These are phyloP conservation scores for Yamadazyma insecticola DNA, from an alignment of 805 yeast genomes.

Conservation along the genomic window DNA sequence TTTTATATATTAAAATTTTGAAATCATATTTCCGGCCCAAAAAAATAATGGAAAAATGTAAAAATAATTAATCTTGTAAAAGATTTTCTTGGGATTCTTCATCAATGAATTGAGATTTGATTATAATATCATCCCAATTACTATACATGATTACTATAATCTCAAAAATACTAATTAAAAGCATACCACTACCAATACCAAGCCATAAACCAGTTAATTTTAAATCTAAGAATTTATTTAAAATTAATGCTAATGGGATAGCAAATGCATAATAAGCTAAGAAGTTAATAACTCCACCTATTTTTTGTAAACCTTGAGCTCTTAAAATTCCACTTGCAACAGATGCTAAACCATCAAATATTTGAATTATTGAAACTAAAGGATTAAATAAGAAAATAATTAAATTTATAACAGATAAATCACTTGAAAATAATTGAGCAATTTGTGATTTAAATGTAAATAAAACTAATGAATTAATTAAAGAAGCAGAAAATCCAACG, in stretches of 20 bases:
- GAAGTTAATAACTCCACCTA: slow-evolving; percentile 68
- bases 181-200: slow-evolving; percentile 64
- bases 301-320: slow-evolving; percentile 70
- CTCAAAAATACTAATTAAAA: slow-evolving; percentile 49
- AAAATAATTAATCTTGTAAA: no score
- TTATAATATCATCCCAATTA: slow-evolving; percentile 48
- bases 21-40: no score
- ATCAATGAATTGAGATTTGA: slow-evolving; percentile 22
- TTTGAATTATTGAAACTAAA: slow-evolving; percentile 57
- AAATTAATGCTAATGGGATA: slow-evolving; percentile 57
- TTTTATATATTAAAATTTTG: no score
- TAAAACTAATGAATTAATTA: slow-evolving; percentile 41
- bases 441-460: slow-evolving; percentile 44
- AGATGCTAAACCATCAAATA: slow-evolving; percentile 66
- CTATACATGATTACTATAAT: slow-evolving; percentile 42
- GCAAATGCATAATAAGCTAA: slow-evolving; percentile 69
- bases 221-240: slow-evolving; percentile 44
- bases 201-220: slow-evolving; percentile 67
- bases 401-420: slow-evolving; percentile 48
- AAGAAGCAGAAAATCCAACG: slow-evolving; percentile 25
- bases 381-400: slow-evolving; percentile 56
- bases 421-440: slow-evolving; percentile 58
- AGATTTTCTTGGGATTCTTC: no score
- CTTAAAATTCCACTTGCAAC: slow-evolving; percentile 70
- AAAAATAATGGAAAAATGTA: no score